Base-by-base conservation (phyloP, 1,284 basidiomycete species). In the Anthracocystis setariae region DNA sequence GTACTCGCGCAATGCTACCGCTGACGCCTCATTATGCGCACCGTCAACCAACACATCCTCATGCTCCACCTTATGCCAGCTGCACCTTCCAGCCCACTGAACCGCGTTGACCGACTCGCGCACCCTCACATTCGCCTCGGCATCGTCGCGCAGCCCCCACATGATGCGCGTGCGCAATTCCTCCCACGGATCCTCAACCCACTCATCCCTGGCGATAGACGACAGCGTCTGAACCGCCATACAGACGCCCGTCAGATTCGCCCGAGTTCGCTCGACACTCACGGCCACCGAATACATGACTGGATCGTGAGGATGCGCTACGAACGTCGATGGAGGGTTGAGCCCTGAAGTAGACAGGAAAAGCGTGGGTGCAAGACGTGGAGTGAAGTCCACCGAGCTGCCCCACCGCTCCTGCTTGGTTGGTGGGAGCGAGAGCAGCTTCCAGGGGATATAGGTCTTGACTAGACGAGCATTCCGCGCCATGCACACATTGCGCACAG, bases 21-120 rank as follows among this genome's bases (percentile, higher is more conserved):
- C 88, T 0, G 93, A 94, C 5, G 91, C 89, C n/a, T 89, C 85
- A 79, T 99, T 99, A 82, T 99, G 96, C 0, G 96, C 95, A 3
- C 96, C 96, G 79, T 99, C 96, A 2, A 91, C 90, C 8, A 98
- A 86, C 40, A 73, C 49, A 3, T 66, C 48, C 1, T 3, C 7
- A 3, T 52, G 50, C 3, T 39, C 57, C 13, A 68, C 10, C 0
- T 83, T 88, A 9, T 85, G 50, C 86, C 87, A 97, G 0, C 91
- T 91, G 17, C 97, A 87, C 52, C 95, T 86, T 1, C 95, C 95
- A 4, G 88, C 88, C 94, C 95, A 98, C 17, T 82, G 39, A 1
- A 65, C 64, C 1, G 61, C 45, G 10, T 48, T 50, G 25, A 80
- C 37, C 3, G 63, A 55, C 23, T 58, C 53, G 8, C 53, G 15